These are phyloP conservation scores for Apiospora hydei DNA, from an alignment of 2,329 filamentous ascomycete species.

Conservation along the genomic window DNA sequence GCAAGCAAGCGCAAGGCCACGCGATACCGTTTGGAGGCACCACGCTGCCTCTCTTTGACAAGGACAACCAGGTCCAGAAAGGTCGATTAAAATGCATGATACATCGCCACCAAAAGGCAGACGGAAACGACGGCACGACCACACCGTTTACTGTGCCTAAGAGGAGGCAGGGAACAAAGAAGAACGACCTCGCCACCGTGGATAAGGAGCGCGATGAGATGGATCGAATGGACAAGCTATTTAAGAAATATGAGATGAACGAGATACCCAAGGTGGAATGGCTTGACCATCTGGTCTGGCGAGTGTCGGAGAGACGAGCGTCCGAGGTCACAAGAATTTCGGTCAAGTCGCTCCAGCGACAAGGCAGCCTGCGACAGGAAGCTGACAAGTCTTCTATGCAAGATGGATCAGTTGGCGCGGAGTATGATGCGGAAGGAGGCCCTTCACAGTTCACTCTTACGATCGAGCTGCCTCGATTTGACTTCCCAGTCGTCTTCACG, in stretches of 20 bases:
- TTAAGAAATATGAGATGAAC: slow-evolving; percentile 98
- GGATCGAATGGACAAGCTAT: slow-evolving; percentile 84
- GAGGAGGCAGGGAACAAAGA: slow-evolving; percentile 58
- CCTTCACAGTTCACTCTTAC: slow-evolving; percentile 79
- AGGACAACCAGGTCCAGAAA: slow-evolving; percentile 88
- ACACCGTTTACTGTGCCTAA: slow-evolving; percentile 76
- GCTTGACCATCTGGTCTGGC: slow-evolving; percentile 94
- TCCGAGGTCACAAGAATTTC: slow-evolving; percentile 69
- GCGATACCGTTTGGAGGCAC: slow-evolving; percentile 93
- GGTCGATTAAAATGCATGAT: slow-evolving; percentile 91
- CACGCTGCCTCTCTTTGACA: slow-evolving; percentile 89
- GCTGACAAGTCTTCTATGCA: slow-evolving; percentile 32
- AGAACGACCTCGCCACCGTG: slow-evolving; percentile 57
- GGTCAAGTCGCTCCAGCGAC: slow-evolving; percentile 63
- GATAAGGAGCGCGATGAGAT: slow-evolving; percentile 83
- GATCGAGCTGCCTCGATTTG: slow-evolving; percentile 91
- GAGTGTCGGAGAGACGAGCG: slow-evolving; percentile 82
- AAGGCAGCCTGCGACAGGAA: slow-evolving; percentile 44
- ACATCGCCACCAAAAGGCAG: slow-evolving; percentile 82
- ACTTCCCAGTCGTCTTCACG: slow-evolving; percentile 93
- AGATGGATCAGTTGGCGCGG: slow-evolving; percentile 39
- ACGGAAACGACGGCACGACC: slow-evolving; percentile 80
- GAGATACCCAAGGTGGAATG: slow-evolving; percentile 93
- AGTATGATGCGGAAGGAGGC: slow-evolving; percentile 45
- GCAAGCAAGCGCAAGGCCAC: slow-evolving; percentile 73